Percentiles rank a stretch among this genome's conserved stretches.
Conservation (phyloP, 108 stramenopile genomes). For the Conticribra guillardii region DNA sequence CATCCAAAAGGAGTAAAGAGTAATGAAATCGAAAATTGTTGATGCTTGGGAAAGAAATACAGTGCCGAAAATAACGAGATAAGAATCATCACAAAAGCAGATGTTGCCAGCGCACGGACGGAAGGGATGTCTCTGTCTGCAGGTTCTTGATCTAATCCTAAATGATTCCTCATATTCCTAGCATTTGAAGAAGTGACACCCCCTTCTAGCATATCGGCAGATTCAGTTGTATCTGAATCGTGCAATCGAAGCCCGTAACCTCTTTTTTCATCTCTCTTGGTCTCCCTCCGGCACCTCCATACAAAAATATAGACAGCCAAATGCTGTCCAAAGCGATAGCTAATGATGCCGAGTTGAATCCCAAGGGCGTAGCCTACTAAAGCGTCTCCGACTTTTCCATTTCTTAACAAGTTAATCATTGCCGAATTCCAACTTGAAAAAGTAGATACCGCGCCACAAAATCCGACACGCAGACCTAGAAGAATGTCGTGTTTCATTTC, state of each 20-base stretch:
- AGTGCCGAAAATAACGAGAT: constrained; percentile 56
- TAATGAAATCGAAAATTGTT: constrained; percentile 67
- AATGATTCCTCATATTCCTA: constrained; percentile 1
- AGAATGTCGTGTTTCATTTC: constrained; percentile 82
- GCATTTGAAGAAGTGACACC: constrained; percentile 14
- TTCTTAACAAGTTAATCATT: constrained; percentile 67
- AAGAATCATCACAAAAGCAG: constrained; percentile 66
- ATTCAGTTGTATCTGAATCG: constrained; percentile 39
- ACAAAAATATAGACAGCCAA: constrained; percentile 83
- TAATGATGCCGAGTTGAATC: constrained; percentile 74
- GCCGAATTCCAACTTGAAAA: constrained; percentile 81
- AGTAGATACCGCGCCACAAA: constrained; percentile 79
- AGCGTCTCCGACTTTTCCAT: constrained; percentile 68
- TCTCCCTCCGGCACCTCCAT: constrained; percentile 76
- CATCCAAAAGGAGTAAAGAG: constrained; percentile 83
- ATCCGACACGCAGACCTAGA: constrained; percentile 79
- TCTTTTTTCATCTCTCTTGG: constrained; percentile 59
- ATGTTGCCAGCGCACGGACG: constrained; percentile 69
- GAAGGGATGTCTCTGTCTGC: constrained; percentile 53
- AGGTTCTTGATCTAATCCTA: neutral
- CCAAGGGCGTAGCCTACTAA: constrained; percentile 74
- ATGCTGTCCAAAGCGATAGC: constrained; percentile 83
- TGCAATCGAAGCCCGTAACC: constrained; percentile 78
- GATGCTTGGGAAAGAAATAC: constrained; percentile 67
- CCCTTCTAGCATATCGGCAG: constrained; percentile 9